Base-by-base conservation (phyloP, 2,329 filamentous ascomycete genomes). In the Nannizziopsis barbatae region DNA sequence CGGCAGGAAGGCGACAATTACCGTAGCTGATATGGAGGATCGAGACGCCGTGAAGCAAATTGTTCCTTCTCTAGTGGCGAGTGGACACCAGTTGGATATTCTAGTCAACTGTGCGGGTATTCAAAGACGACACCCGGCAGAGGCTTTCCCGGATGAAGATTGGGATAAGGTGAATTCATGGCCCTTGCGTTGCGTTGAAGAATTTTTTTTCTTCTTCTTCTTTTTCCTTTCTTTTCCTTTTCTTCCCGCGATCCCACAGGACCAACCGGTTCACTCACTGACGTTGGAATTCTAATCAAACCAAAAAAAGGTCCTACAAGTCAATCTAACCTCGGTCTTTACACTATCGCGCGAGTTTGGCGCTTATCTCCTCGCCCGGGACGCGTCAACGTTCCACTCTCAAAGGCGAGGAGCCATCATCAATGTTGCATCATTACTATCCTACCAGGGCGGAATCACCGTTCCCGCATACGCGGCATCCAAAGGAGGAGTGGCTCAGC, bases 71-170 rank as follows among this genome's bases (percentile, higher is more conserved):
- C 52, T 72, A 11, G 58, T 61, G 9, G 59, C 58, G 42, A 62
- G 67, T 45, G 69, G 68, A 8, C 67, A 73, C 54, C 74, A 80
- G 62, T 78, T 93, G 54, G 76, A 85, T 60, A 85, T 93, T 60
- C 76, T 94, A 6, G 70, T 94, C 57, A 94, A 89, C 70, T 90
- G 85, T 68, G 88, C 84, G 14, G 88, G 88, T 20, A 89, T 94
- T 61, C 88, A 94, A 66, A 75, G 80, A 53, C 75, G 87, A 11
- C 84, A 92, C 64, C 79, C 84, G 0, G 80, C 82, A 38, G 79
- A 87, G 57, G 65, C 75, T 51, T 94, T 94, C 61, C 86, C 86
- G 0, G 78, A 84, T 61, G 68, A 71, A 39, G 85, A 92, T 69
- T 93, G 86, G 76, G 76, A 83, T 60, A 78, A 83, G 59, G 77